A percentile compares a stretch with the other conserved stretches of the same genome.
phyloP scores from a whole-genome alignment of 148 eudicot genomes.

The Amaranthus hypochondriacus region DNA sequence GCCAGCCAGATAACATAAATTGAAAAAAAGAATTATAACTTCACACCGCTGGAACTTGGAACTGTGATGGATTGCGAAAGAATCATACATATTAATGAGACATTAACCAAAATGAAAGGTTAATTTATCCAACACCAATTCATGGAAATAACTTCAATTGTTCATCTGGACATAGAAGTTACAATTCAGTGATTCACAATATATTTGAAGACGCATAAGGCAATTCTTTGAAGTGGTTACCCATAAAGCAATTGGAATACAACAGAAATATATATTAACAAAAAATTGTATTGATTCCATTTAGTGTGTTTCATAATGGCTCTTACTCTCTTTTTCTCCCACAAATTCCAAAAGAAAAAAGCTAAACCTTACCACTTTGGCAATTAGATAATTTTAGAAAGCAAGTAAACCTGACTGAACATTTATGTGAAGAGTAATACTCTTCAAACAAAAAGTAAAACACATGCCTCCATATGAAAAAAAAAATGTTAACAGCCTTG shows the following conservation, averaged over 20 bases:
- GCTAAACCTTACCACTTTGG: background rate
- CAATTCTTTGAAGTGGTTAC: background rate
- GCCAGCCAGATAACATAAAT: background rate
- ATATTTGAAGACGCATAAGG: background rate
- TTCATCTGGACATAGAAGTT: background rate
- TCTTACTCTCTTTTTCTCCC: background rate
- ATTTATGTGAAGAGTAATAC: background rate
- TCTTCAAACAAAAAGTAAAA: background rate
- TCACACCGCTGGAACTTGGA: background rate
- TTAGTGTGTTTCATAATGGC: background rate
- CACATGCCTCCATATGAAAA: background rate
- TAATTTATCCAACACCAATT: background rate
- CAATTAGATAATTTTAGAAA: too few relatives aligned
- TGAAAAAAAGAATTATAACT: slow-evolving; percentile 1
- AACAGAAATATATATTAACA: background rate
- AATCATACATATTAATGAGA: slow-evolving; percentile 2
- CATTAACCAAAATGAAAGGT: background rate
- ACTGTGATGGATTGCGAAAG: background rate
- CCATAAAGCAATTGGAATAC: background rate
- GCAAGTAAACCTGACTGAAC: background rate
- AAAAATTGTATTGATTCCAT: background rate
- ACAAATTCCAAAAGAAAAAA: background rate
- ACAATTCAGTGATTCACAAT: background rate
- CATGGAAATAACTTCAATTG: background rate
- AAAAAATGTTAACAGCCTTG: background rate